Conservation (phyloP, 2,329 filamentous ascomycete species). For the Aspergillus luchuensis region DNA sequence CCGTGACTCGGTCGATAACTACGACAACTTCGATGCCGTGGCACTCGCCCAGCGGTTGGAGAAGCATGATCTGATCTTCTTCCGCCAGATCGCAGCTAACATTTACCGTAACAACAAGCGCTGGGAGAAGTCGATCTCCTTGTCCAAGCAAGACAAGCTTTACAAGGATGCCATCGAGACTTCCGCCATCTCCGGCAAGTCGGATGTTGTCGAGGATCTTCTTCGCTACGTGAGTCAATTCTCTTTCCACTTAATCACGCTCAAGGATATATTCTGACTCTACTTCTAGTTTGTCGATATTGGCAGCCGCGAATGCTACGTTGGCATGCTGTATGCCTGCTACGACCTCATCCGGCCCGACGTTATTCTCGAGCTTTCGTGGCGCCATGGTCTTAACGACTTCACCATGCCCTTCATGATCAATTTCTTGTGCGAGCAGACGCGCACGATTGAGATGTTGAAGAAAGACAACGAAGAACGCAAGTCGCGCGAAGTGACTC, state of each 20-base stretch:
- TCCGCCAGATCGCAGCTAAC: constrained; percentile 95
- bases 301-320: constrained; percentile 97
- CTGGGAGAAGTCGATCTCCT: constrained; percentile 97
- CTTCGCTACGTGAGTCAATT: constrained; percentile 83
- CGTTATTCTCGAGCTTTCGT: constrained; percentile 91
- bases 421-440: constrained; percentile 92
- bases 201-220: constrained; percentile 91
- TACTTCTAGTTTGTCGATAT: constrained; percentile 87
- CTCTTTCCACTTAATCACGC: not conserved
- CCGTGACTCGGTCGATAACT: constrained; percentile 95
- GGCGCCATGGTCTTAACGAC: constrained; percentile 90
- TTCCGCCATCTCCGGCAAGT: constrained; percentile 84
- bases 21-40: constrained; percentile 97
- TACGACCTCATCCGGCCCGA: constrained; percentile 95
- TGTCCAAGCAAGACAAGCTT: constrained; percentile 98
- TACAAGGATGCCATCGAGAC: constrained; percentile 99
- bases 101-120: constrained; percentile 99
- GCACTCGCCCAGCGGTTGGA: constrained; percentile 89
- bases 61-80: constrained; percentile 98
- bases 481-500: constrained; percentile 69
- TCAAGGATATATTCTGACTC: constrained; percentile 35
- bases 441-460: constrained; percentile 76
- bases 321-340: constrained; percentile 99
- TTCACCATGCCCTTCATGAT: constrained; percentile 99
- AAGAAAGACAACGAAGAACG: constrained; percentile 97